Percentiles rank a stretch among this genome's conserved stretches.
Evolutionary conservation across 2,329 filamentous ascomycete genomes (phyloP).

Genomic region (Diaporthe sp.): DNA sequence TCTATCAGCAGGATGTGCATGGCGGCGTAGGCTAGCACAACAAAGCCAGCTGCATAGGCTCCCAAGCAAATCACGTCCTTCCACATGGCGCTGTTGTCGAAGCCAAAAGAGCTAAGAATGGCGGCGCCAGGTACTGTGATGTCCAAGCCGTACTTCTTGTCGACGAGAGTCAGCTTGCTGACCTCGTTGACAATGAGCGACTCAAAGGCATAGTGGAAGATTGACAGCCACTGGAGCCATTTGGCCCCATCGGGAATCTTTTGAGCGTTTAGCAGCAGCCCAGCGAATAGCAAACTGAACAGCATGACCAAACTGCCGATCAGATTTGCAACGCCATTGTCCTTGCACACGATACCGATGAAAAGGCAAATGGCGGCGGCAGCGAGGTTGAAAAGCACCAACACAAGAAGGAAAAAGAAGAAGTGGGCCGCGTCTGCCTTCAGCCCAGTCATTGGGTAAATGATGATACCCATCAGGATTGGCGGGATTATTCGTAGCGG

Average conservation of each 20-base stretch:
- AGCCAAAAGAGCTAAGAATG: conserved; percentile 94
- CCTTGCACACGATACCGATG: conserved; percentile 94
- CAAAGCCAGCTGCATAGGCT: conserved; percentile 84
- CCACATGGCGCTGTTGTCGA: conserved; percentile 89
- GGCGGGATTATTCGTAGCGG: conserved; percentile 94
- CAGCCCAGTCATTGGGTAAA: conserved; percentile 98
- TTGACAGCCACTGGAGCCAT: conserved; percentile 94
- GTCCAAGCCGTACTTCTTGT: conserved; percentile 95
- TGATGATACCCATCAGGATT: conserved; percentile 92
- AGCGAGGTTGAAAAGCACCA: conserved; percentile 95
- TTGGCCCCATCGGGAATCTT: conserved; percentile 86
- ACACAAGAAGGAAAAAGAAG: conserved; percentile 88
- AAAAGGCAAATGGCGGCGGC: conserved; percentile 94
- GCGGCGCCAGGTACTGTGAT: conserved; percentile 96
- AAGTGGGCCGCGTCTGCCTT: conserved; percentile 86
- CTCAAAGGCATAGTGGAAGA: conserved; percentile 98
- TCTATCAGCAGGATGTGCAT: conserved; percentile 96
- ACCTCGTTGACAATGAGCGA: conserved; percentile 98
- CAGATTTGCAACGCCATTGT: conserved; percentile 89
- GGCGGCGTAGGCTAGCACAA: conserved; percentile 87
- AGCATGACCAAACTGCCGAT: conserved; percentile 97
- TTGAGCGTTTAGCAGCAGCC: conserved; percentile 92
- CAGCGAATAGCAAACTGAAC: conserved; percentile 94
- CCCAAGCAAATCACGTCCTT: conserved; percentile 83
- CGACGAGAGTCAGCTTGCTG: conserved; percentile 85